Conservation (phyloP, 345 rosid species). For the Salix viminalis region DNA sequence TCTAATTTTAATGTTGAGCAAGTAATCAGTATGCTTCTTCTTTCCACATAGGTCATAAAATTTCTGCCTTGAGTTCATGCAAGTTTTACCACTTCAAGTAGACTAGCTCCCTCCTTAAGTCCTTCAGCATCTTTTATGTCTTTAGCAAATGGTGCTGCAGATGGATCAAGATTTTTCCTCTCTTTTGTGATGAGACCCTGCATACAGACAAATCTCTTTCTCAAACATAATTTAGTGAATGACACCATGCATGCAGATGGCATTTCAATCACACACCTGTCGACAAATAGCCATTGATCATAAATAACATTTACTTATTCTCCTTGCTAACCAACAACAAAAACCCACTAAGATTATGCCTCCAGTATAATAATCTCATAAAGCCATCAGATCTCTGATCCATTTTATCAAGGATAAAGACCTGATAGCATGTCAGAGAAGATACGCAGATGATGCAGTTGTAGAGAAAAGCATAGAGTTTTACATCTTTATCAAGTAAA, state of each 20-base stretch:
- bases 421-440: not conserved
- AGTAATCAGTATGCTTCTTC: not conserved
- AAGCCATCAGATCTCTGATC: not conserved
- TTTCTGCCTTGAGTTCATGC: slow-evolving; percentile 13
- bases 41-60: not conserved
- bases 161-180: slow-evolving; percentile 81
- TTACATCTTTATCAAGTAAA: slow-evolving; percentile 88
- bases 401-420: not conserved
- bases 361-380: not conserved
- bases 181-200: slow-evolving; percentile 95
- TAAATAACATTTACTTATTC: not conserved
- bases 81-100: slow-evolving; percentile 77
- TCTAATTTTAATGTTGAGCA: not conserved
- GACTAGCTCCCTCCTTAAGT: slow-evolving; percentile 77
- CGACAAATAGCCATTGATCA: not conserved
- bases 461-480: slow-evolving; percentile 20
- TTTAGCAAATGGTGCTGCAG: slow-evolving; percentile 81
- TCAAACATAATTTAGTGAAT: not conserved
- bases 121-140: slow-evolving; percentile 55
- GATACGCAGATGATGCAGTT: not conserved
- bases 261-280: not conserved
- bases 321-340: not conserved
- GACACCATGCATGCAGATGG: not conserved
- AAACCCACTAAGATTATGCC: not conserved
- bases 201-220: slow-evolving; percentile 14